Evolutionary conservation across 768 basidiomycete genomes (phyloP).

Genomic region (Phaeotremella fagi): DNA sequence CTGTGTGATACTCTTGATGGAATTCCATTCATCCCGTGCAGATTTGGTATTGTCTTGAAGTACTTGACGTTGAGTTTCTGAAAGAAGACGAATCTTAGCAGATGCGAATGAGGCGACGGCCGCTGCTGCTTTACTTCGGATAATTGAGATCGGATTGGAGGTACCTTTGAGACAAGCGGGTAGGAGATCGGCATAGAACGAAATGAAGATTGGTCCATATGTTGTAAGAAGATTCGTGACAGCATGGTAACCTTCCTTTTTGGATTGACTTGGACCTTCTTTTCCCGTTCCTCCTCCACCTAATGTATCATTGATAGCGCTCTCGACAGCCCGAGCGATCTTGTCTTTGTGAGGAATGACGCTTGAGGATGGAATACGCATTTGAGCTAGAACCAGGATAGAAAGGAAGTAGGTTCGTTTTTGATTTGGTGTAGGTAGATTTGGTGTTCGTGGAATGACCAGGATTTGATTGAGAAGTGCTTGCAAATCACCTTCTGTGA

Average conservation of each 20-base stretch:
- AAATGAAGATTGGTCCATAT: slow-evolving; percentile 39
- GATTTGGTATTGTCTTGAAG: slow-evolving; percentile 3
- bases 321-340: slow-evolving; percentile 31
- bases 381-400: slow-evolving; percentile 34
- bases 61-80: slow-evolving; percentile 2
- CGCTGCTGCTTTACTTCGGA: slow-evolving; percentile 29
- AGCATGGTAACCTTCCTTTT: slow-evolving; percentile 33
- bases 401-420: slow-evolving; percentile 42
- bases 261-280: slow-evolving; percentile 26
- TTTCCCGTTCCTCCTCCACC: slow-evolving; percentile 19
- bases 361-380: slow-evolving; percentile 28
- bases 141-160: slow-evolving; percentile 3
- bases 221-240: slow-evolving; percentile 30
- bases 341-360: slow-evolving; percentile 38
- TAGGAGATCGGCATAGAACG: slow-evolving; percentile 35
- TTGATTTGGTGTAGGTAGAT: slow-evolving; percentile 42
- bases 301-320: slow-evolving; percentile 27
- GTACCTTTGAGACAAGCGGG: slow-evolving; percentile 25
- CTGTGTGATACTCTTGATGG: slow-evolving; percentile 8
- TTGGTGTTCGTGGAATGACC: slow-evolving; percentile 40
- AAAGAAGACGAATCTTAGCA: slow-evolving; percentile 25
- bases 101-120: slow-evolving; percentile 32
- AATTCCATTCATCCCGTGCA: slow-evolving; percentile 21
- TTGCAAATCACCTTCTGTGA: slow-evolving; percentile 39
- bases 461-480: slow-evolving; percentile 32